These are phyloP conservation scores for Trichothecium roseum DNA, from an alignment of 2,329 filamentous ascomycete genomes.

Conservation along the genomic window DNA sequence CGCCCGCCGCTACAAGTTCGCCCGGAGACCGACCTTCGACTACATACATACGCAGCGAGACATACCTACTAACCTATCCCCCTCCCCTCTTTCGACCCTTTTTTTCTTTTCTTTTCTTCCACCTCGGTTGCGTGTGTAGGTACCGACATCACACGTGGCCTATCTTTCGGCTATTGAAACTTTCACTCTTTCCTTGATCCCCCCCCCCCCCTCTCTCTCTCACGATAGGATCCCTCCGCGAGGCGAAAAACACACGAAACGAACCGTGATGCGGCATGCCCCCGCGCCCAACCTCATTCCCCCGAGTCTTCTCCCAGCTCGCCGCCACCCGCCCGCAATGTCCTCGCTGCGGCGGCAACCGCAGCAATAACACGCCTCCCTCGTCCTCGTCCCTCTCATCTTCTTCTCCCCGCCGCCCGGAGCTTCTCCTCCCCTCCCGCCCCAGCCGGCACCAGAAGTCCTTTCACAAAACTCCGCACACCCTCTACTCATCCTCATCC, in stretches of 20 bases:
- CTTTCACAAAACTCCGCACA: no score
- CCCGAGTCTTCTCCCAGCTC: slow-evolving; percentile 11
- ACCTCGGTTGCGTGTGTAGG: no score
- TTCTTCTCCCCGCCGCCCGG: slow-evolving; percentile 2
- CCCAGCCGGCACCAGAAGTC: no score
- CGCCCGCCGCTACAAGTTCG: no score
- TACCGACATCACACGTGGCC: background rate
- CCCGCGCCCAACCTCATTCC: slow-evolving; percentile 24
- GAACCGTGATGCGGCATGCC: slow-evolving; percentile 53
- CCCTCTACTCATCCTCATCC: background rate
- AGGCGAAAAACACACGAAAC: no score
- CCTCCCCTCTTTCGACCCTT: background rate
- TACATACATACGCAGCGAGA: no score
- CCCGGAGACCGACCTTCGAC: no score
- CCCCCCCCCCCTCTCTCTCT: no score
- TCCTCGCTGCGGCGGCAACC: slow-evolving; percentile 12
- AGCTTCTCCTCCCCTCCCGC: no score
- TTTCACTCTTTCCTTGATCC: slow-evolving; percentile 9
- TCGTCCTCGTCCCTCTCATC: no score
- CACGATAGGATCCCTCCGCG: no score
- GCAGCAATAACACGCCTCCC: slow-evolving; percentile 16
- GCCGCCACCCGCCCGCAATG: slow-evolving; percentile 7
- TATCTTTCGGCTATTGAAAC: no score
- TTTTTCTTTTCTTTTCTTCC: slow-evolving; percentile 1
- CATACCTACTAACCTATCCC: background rate